Evolutionary conservation across 176 grass and related monocot species (phyloP).

Genomic region (Dactylis glomerata): DNA sequence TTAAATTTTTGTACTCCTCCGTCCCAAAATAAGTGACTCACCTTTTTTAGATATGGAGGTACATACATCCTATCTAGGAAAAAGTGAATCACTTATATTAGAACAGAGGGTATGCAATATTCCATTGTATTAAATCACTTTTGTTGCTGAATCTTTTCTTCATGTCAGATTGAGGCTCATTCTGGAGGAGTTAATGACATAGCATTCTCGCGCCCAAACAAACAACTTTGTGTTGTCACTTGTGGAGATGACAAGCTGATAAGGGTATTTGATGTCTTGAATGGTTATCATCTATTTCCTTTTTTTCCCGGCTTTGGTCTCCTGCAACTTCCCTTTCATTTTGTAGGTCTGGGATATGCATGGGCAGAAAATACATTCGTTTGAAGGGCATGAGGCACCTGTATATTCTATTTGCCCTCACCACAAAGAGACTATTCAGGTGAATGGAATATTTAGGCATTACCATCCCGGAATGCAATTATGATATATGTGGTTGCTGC

Average conservation of each 20-base stretch:
- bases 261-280: conserved; percentile 52
- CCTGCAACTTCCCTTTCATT: conserved; percentile 32
- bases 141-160: conserved; percentile 20
- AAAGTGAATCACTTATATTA: too few species aligned
- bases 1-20: too few species aligned
- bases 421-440: conserved; percentile 96
- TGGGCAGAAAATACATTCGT: conserved; percentile 63
- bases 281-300: conserved; percentile 13
- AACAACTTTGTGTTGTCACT: conserved; percentile 81
- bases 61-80: too few species aligned
- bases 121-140: neutral
- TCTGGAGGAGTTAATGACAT: conserved; percentile 90
- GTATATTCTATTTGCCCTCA: conserved; percentile 95
- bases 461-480: neutral
- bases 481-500: conserved; percentile 10
- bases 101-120: too few species aligned
- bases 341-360: conserved; percentile 90
- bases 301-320: conserved; percentile 11
- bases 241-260: conserved; percentile 99
- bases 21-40: too few species aligned
- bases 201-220: conserved; percentile 87
- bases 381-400: conserved; percentile 94
- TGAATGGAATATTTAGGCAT: conserved; percentile 18
- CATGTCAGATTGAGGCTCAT: conserved; percentile 91
- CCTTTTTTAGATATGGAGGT: too few species aligned